These are phyloP conservation scores for Oryza coarctata DNA, from an alignment of 176 grass and related monocot genomes.

Conservation along the genomic window DNA sequence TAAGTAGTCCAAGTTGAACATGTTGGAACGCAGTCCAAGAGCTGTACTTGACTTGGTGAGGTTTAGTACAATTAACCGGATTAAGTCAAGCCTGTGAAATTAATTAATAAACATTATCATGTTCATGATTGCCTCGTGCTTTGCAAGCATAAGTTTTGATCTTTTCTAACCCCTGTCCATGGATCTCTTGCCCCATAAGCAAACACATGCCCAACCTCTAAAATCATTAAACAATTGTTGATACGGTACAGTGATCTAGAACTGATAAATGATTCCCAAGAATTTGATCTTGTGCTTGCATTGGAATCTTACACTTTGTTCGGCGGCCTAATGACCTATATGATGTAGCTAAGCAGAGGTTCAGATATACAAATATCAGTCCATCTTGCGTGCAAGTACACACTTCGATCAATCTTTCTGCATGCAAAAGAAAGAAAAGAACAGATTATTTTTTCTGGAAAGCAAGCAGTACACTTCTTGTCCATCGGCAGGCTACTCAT, in stretches of 20 bases:
- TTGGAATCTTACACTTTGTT: constrained; percentile 30
- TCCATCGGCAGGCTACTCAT: constrained; percentile 15
- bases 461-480: constrained; percentile 1
- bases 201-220: not conserved
- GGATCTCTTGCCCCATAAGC: not conserved
- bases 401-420: constrained; percentile 20
- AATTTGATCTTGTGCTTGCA: constrained; percentile 21
- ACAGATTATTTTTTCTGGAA: constrained; percentile 4
- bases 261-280: not conserved
- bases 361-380: not conserved
- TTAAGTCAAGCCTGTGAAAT: constrained; percentile 42
- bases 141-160: constrained; percentile 21
- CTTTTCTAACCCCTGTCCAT: not conserved
- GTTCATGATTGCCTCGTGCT: constrained; percentile 31
- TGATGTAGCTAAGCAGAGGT: not conserved
- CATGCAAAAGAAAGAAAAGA: constrained; percentile 22
- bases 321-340: constrained; percentile 19
- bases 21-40: constrained; percentile 41
- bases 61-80: constrained; percentile 22
- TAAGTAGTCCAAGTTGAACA: constrained; percentile 36
- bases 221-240: not conserved
- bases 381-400: constrained; percentile 37
- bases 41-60: constrained; percentile 38
- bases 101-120: constrained; percentile 2
- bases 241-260: not conserved